Evolutionary conservation across 1,284 basidiomycete genomes (phyloP).

Genomic region (Cutaneotrichosporon cutaneum): DNA sequence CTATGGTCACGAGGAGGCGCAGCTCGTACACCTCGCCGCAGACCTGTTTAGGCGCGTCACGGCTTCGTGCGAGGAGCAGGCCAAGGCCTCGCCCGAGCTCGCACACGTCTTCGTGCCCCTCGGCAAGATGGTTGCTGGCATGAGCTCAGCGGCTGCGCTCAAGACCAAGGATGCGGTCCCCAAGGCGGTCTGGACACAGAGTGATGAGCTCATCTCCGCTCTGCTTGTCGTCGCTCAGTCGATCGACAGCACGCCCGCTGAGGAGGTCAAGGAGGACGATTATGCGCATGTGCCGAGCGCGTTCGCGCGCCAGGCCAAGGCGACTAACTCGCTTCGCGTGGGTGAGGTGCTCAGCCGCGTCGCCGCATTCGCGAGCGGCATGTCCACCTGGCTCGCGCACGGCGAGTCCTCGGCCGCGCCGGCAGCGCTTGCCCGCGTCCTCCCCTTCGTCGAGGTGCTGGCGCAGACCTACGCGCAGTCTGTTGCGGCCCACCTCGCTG

Average conservation of each 20-base stretch:
- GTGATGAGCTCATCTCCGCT: constrained; percentile 60
- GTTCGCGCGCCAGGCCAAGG: constrained; percentile 29
- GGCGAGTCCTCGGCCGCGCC: constrained; percentile 20
- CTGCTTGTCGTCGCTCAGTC: constrained; percentile 66
- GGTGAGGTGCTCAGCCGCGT: constrained; percentile 44
- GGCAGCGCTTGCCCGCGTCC: constrained; percentile 34
- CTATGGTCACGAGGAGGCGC: constrained; percentile 32
- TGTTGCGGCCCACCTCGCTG: constrained; percentile 27
- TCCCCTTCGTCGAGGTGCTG: constrained; percentile 58
- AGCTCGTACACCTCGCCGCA: constrained; percentile 19
- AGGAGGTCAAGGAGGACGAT: constrained; percentile 37
- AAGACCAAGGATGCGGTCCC: constrained; percentile 11
- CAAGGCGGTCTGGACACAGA: constrained; percentile 35
- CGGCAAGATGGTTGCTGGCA: constrained; percentile 55
- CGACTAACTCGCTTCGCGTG: constrained; percentile 39
- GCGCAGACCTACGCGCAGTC: constrained; percentile 57
- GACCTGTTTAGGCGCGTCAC: constrained; percentile 16
- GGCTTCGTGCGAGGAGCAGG: constrained; percentile 11
- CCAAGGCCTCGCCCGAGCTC: constrained; percentile 51
- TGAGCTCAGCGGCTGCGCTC: constrained; percentile 12
- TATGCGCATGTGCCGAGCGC: constrained; percentile 41
- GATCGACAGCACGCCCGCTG: constrained; percentile 49
- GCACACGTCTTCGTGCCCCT: constrained; percentile 58
- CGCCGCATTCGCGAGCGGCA: constrained; percentile 23
- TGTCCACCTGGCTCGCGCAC: constrained; percentile 20